These are phyloP conservation scores for Penicillium verrucosum DNA, from an alignment of 2,329 filamentous ascomycete genomes.

Conservation along the genomic window DNA sequence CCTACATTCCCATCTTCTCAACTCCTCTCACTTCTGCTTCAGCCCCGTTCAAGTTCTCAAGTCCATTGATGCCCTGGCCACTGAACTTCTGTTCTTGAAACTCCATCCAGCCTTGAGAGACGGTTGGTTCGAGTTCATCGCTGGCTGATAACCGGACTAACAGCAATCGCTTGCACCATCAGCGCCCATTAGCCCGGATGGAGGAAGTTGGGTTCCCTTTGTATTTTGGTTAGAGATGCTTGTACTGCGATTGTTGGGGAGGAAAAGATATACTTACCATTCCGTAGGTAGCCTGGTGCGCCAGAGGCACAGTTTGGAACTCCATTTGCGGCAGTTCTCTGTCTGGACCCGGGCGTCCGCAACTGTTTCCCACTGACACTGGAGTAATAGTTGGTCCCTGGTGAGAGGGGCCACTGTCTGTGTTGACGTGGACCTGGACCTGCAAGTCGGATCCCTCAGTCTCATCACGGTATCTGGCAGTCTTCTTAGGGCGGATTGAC, in stretches of 20 bases:
- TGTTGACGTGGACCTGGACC: not conserved
- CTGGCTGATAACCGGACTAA: not conserved
- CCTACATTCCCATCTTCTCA: not conserved
- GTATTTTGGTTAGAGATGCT: not conserved
- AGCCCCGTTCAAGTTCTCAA: not conserved
- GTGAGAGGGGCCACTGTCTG: no score
- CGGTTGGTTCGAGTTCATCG: not conserved
- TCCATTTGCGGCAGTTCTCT: not conserved
- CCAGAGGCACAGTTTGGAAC: not conserved
- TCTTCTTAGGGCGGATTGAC: not conserved
- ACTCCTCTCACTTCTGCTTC: not conserved
- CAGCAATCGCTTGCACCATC: not conserved
- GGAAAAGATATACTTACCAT: not conserved
- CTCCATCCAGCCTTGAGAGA: not conserved
- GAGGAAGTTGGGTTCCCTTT: not conserved
- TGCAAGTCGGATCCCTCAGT: not conserved
- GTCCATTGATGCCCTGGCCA: not conserved
- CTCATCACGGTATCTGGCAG: not conserved
- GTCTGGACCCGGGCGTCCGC: not conserved
- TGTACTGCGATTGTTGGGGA: not conserved
- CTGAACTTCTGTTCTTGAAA: not conserved
- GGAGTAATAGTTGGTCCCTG: not conserved
- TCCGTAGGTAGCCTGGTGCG: not conserved
- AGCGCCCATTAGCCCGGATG: not conserved
- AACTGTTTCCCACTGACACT: not conserved